These are phyloP conservation scores for Parasarocladium wereldwijsianum DNA, from an alignment of 2,329 filamentous ascomycete species.

Conservation along the genomic window DNA sequence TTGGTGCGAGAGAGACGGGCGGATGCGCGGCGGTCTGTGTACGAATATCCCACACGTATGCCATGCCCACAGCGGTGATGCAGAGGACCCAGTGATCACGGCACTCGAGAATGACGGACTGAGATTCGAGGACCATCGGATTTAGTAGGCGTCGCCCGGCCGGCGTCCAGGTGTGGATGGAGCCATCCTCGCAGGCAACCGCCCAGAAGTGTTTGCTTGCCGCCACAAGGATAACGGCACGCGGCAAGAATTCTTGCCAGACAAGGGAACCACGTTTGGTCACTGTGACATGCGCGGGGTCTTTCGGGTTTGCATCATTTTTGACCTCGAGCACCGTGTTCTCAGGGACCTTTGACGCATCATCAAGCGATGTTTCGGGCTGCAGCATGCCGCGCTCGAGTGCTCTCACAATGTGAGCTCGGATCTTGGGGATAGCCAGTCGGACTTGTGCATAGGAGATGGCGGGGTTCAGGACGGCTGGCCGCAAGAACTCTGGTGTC, in stretches of 20 bases:
- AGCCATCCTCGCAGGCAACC: constrained; percentile 84
- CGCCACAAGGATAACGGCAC: constrained; percentile 75
- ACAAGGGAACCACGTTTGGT: constrained; percentile 66
- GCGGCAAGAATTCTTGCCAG: constrained; percentile 90
- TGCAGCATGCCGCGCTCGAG: constrained; percentile 52
- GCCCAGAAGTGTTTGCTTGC: constrained; percentile 88
- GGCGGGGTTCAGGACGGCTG: constrained; percentile 71
- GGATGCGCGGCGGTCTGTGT: constrained; percentile 75
- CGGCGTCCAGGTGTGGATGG: constrained; percentile 80
- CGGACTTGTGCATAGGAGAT: constrained; percentile 72
- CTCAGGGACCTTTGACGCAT: constrained; percentile 47
- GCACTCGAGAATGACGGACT: constrained; percentile 87
- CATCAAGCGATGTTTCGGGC: constrained; percentile 37
- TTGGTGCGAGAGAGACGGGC: constrained; percentile 74
- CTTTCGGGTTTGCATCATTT: constrained; percentile 63
- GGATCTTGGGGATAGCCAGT: constrained; percentile 74
- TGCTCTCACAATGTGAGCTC: constrained; percentile 68
- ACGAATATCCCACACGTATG: constrained; percentile 86
- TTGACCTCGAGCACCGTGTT: constrained; percentile 76
- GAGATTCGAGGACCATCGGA: constrained; percentile 74
- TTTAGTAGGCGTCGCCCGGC: constrained; percentile 77
- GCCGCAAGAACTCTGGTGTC: constrained; percentile 73
- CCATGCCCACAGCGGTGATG: constrained; percentile 76
- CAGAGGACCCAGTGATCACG: constrained; percentile 80
- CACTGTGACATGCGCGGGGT: constrained; percentile 73